Conservation (phyloP, 2,329 filamentous ascomycete genomes). For the Talaromyces sp. region DNA sequence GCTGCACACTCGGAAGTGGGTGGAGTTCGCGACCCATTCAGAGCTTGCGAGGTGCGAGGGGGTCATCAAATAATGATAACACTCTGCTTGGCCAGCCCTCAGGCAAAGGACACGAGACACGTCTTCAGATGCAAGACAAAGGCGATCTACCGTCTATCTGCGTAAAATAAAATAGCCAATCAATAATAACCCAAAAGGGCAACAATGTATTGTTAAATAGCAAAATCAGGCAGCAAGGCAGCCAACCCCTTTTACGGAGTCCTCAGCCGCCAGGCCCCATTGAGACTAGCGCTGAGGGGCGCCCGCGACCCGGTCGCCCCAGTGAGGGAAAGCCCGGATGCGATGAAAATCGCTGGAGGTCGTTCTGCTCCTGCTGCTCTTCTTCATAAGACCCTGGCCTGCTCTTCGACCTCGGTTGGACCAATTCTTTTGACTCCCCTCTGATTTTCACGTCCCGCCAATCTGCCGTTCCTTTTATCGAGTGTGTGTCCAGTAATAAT, state of each 20-base stretch:
- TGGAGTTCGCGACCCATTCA: neutral
- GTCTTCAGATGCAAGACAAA: neutral
- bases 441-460: slow-evolving; percentile 7
- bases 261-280: neutral
- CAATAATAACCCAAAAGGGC: no score
- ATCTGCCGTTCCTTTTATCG: slow-evolving; percentile 11
- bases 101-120: no score
- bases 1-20: neutral
- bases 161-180: no score
- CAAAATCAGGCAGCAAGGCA: slow-evolving; percentile 1
- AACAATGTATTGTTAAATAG: neutral
- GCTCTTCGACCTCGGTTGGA: slow-evolving; percentile 1
- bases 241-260: slow-evolving; percentile 4
- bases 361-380: neutral
- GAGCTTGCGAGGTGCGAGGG: neutral
- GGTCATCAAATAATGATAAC: neutral
- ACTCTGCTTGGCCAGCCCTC: neutral
- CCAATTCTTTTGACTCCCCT: slow-evolving; percentile 8
- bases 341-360: neutral
- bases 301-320: neutral
- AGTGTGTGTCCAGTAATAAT: slow-evolving; percentile 30
- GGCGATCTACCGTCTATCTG: neutral
- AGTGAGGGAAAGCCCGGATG: neutral
- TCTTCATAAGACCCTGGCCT: neutral
- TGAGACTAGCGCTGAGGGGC: neutral